phyloP scores from a whole-genome alignment of 257 asterid species.

The Handroanthus guayacan region DNA sequence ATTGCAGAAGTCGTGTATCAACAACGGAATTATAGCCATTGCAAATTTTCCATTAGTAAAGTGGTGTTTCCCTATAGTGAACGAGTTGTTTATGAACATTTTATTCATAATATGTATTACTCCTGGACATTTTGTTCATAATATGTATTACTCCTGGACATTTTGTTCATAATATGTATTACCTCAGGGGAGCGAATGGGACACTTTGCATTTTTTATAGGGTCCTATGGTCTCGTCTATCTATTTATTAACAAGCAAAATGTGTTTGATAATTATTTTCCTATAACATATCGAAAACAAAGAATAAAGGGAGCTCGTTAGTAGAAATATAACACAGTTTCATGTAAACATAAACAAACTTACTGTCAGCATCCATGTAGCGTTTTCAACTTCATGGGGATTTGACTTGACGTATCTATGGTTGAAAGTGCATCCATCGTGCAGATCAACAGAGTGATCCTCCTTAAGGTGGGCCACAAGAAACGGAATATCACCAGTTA shows the following conservation, averaged over 20 bases:
- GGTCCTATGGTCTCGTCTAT: not conserved
- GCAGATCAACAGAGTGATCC: conserved; percentile 91
- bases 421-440: conserved; percentile 79
- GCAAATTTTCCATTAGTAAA: no score
- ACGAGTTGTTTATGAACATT: no score
- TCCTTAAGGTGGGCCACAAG: conserved; percentile 78
- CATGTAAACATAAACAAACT: conserved; percentile 40
- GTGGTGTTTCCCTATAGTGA: no score
- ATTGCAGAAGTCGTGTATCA: no score
- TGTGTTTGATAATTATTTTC: conserved; percentile 14
- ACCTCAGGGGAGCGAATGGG: no score
- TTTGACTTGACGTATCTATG: conserved; percentile 83
- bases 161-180: no score
- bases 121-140: no score
- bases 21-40: no score
- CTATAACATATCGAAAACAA: not conserved
- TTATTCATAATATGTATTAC: no score
- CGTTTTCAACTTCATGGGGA: conserved; percentile 77
- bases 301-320: not conserved
- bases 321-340: not conserved
- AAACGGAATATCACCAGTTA: conserved; percentile 67
- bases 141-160: no score
- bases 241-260: not conserved
- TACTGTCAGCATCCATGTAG: conserved; percentile 95
- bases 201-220: not conserved